phyloP scores from a whole-genome alignment of 169 alveolate species.

The Eimeria maxima region DNA sequence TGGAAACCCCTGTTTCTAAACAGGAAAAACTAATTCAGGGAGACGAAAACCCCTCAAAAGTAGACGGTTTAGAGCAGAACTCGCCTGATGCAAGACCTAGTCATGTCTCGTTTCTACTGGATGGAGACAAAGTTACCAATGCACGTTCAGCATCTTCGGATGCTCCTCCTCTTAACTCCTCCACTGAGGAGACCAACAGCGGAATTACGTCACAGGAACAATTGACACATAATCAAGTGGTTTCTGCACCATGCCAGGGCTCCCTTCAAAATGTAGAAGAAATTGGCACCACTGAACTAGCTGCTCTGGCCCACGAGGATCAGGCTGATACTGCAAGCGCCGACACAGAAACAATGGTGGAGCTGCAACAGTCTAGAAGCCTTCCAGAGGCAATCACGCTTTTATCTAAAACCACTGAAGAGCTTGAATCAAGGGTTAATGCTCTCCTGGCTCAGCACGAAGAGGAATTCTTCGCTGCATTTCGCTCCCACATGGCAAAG shows the following conservation, averaged over 20 bases:
- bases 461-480: conserved; percentile 82
- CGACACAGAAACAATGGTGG: not conserved
- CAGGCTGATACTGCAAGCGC: not conserved
- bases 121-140: not conserved
- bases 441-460: conserved; percentile 82
- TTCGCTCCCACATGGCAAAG: conserved; percentile 81
- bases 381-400: conserved; percentile 50
- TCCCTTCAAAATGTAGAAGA: not conserved
- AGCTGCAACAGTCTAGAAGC: not conserved
- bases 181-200: not conserved
- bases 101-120: conserved; percentile 41
- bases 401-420: conserved; percentile 14
- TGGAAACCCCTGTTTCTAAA: not conserved
- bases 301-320: not conserved
- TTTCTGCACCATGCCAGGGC: not conserved
- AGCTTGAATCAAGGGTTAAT: conserved; percentile 71
- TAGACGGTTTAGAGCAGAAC: not conserved
- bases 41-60: not conserved
- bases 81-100: not conserved
- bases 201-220: not conserved
- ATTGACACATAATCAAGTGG: not conserved
- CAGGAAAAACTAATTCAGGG: not conserved
- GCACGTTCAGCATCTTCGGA: not conserved
- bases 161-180: not conserved
- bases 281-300: not conserved